Evolutionary conservation across 2,329 filamentous ascomycete genomes (phyloP), one percentile per base, ranked within the genome.

Genomic region (Ceratocystiopsis sp.): DNA sequence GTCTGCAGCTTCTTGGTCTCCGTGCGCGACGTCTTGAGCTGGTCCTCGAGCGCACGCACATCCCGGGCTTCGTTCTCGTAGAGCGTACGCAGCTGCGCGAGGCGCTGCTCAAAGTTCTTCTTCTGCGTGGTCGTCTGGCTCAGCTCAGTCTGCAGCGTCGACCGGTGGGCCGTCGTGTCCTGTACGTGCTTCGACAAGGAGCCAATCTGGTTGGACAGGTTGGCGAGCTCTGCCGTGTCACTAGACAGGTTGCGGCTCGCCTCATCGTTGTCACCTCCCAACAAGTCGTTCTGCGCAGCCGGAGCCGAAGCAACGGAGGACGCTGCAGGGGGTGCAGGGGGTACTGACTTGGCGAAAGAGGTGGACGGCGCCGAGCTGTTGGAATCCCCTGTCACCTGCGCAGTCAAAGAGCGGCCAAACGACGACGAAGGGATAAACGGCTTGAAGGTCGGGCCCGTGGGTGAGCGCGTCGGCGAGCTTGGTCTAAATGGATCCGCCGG

Each of bases 1-100:
- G 79, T 74, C 55, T 89, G 80, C 35, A 96, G 63, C 59, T 86
- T 93, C 57, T 78, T 78, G 0, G 83, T 93, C 50, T 94, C 87
- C 37, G 78, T 76, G 44, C 80, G 78, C 6, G 85, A 82, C 25
- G 71, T 67, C 35, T 71, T 76, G 38, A 96, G 71, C 50, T 87
- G 82, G 52, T 93, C 84, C 59, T 96, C 84, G 3, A 96, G 66
- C 19, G 78, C 72, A 49, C 83, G 86, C 33, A 93, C 84, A 50
- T 85, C 80, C 51, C 85, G 80, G 3, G 85, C 84, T 62, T 98
- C 91, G 56, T 93, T 85, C 59, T 98, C 89, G 55, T 96, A 98
- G 50, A 93, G 73, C 8, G 78, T 66, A 48, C 91, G 78, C 45
- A 95, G 79, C 56, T 95, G 87, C 5, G 84, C 76, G 25, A 98